Conservation (phyloP, 345 rosid species). For the Gossypium bickii region DNA sequence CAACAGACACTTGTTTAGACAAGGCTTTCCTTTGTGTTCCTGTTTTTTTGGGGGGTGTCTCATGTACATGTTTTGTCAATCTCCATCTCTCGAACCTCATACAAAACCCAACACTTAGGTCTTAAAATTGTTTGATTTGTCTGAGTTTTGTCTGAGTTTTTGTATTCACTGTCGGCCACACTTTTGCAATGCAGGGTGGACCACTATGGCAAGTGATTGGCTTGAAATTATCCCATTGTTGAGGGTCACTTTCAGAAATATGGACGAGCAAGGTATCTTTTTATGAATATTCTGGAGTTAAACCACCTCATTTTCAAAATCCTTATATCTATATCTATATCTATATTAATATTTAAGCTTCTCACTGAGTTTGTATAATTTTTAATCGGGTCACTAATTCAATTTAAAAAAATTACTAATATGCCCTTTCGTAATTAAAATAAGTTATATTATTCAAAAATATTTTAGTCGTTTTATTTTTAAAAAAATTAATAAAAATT, state of each 20-base stretch:
- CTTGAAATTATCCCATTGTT: not conserved
- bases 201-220: constrained; percentile 11
- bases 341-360: too few species aligned
- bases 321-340: too few species aligned
- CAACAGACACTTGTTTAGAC: not conserved
- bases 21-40: not conserved
- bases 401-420: too few species aligned
- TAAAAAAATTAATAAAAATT: too few species aligned
- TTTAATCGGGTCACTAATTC: too few species aligned
- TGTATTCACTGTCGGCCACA: not conserved
- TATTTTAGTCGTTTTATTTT: too few species aligned
- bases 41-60: not conserved
- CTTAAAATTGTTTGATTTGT: constrained; percentile 7
- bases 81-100: not conserved
- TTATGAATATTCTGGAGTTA: not conserved
- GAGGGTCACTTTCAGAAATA: not conserved
- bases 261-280: not conserved
- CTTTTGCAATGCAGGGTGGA: not conserved
- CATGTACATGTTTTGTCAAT: not conserved
- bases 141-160: not conserved
- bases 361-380: too few species aligned
- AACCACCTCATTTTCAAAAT: too few species aligned
- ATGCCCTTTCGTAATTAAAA: too few species aligned
- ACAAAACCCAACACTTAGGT: not conserved
- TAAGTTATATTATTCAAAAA: too few species aligned